These are phyloP conservation scores for Thalassiosira exigua DNA, from an alignment of 352 stramenopile species.

Conservation along the genomic window DNA sequence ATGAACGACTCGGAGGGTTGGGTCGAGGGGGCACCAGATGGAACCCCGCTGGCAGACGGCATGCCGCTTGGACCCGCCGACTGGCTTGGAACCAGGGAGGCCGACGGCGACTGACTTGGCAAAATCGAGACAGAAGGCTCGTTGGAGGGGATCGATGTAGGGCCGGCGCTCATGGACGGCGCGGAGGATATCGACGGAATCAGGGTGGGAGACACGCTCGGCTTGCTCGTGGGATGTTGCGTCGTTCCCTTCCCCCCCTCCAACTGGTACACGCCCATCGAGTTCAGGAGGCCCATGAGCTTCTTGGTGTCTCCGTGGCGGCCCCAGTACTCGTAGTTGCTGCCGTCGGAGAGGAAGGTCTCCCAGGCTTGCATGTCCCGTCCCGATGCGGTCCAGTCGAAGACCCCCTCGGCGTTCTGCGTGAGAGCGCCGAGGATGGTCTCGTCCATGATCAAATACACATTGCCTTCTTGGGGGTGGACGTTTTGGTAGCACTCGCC, in stretches of 20 bases:
- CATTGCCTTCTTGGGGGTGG: constrained; percentile 35
- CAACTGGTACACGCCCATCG: constrained; percentile 15
- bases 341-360: background rate
- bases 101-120: background rate
- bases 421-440: background rate
- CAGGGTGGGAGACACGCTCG: background rate
- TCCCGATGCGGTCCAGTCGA: constrained; percentile 10
- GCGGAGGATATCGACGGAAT: background rate
- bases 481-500: constrained; percentile 27
- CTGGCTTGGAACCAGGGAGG: background rate
- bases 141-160: background rate
- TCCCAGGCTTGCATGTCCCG: too few species aligned
- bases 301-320: constrained; percentile 7
- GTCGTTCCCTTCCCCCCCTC: constrained; percentile 16
- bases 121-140: background rate
- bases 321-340: constrained; percentile 10
- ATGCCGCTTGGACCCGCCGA: background rate
- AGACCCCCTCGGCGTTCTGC: background rate
- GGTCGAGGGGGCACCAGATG: background rate
- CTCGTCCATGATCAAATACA: constrained; percentile 30
- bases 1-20: background rate
- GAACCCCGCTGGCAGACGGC: background rate
- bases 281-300: constrained; percentile 17
- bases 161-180: background rate
- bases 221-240: constrained; percentile 1